Percentiles rank a stretch among this genome's conserved stretches.
phyloP scores from a whole-genome alignment of 1,139 yeast genomes.

The Hansenula sp. region DNA sequence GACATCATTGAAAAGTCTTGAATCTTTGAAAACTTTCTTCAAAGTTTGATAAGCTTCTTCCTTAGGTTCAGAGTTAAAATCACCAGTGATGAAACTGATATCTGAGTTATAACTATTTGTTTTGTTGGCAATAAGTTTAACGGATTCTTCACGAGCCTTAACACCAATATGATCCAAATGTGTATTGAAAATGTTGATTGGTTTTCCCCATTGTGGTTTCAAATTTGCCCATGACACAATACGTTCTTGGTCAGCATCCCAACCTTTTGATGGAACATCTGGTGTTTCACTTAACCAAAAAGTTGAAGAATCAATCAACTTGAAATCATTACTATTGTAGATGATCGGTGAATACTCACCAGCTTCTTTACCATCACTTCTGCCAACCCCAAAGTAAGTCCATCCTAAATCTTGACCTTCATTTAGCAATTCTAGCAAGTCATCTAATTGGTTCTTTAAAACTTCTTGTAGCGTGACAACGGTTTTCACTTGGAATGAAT shows the following conservation, averaged over 20 bases:
- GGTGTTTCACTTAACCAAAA: constrained; percentile 48
- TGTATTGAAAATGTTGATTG: constrained; percentile 46
- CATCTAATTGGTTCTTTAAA: constrained; percentile 45
- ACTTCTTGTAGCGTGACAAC: constrained; percentile 56
- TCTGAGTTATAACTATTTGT: constrained; percentile 36
- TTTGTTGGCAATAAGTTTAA: constrained; percentile 41
- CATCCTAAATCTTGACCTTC: constrained; percentile 26
- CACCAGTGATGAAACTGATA: constrained; percentile 40
- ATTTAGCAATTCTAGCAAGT: constrained; percentile 32
- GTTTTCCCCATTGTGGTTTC: constrained; percentile 28
- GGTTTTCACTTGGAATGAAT: constrained; percentile 32
- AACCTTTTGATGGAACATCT: constrained; percentile 44
- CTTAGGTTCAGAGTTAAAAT: constrained; percentile 51
- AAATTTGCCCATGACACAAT: constrained; percentile 44
- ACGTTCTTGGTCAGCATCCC: constrained; percentile 53
- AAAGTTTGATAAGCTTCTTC: constrained; percentile 47
- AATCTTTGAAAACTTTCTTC: constrained; percentile 32
- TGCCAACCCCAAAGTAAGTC: constrained; percentile 44
- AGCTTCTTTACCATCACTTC: constrained; percentile 38
- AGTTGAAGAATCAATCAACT: constrained; percentile 31
- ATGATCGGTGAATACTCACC: constrained; percentile 48
- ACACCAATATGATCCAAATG: constrained; percentile 56
- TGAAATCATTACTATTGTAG: constrained; percentile 35
- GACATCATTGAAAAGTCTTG: constrained; percentile 21
- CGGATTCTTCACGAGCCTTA: constrained; percentile 43